These are phyloP conservation scores for Melastoma candidum DNA, from an alignment of 441 rosid species.

Conservation along the genomic window DNA sequence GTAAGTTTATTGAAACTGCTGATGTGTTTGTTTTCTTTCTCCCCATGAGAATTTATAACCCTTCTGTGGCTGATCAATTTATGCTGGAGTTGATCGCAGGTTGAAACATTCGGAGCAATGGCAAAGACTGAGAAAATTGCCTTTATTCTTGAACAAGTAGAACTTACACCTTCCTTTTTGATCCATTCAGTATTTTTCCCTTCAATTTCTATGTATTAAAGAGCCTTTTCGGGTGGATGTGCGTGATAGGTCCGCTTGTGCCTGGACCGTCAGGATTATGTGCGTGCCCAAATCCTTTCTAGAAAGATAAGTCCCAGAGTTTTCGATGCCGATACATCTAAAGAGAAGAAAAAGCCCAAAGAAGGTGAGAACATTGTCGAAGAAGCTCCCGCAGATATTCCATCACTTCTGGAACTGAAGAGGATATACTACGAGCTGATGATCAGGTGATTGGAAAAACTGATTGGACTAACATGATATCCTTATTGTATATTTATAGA, in stretches of 20 bases:
- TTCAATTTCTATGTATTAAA: neutral
- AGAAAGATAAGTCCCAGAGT: conserved; percentile 92
- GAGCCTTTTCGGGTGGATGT: conserved; percentile 5
- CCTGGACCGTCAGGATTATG: conserved; percentile 87
- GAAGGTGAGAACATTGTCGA: conserved; percentile 82
- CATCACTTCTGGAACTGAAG: conserved; percentile 79
- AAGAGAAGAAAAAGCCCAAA: conserved; percentile 92
- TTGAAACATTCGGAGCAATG: conserved; percentile 99
- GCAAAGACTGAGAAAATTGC: conserved; percentile 99
- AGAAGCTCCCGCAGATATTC: conserved; percentile 95
- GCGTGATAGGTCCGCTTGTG: conserved; percentile 74
- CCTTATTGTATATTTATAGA: neutral
- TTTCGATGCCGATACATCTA: conserved; percentile 65
- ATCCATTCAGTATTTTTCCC: neutral
- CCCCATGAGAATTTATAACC: neutral
- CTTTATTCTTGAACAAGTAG: conserved; percentile 93
- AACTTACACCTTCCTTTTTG: conserved; percentile 9
- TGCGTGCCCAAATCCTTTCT: conserved; percentile 91
- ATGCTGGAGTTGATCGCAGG: conserved; percentile 37
- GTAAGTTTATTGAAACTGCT: conserved; percentile 29
- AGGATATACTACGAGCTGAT: conserved; percentile 76
- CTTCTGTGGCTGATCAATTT: neutral
- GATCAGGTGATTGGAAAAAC: conserved; percentile 45
- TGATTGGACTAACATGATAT: neutral
- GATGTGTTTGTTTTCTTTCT: neutral